phyloP scores from a whole-genome alignment of 2,329 filamentous ascomycete genomes.

The Alternaria novae-zelandiae region DNA sequence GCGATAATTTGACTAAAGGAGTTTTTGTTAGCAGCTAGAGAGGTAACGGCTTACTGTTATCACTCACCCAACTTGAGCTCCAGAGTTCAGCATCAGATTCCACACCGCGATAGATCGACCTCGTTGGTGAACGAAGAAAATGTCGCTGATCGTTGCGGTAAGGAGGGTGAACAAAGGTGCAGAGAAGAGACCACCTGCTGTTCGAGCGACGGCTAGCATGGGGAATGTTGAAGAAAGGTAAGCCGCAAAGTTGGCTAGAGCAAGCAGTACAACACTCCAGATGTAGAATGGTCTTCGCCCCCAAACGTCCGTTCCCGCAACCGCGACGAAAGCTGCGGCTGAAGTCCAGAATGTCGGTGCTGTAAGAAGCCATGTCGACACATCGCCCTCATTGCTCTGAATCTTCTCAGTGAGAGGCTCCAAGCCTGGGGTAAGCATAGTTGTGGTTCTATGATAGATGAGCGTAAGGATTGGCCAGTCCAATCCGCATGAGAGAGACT shows the following conservation, averaged over 20 bases:
- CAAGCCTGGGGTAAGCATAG: slow-evolving; percentile 19
- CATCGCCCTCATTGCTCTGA: slow-evolving; percentile 15
- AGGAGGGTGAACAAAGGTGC: slow-evolving; percentile 18
- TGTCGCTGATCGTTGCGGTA: slow-evolving; percentile 19
- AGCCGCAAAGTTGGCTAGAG: slow-evolving; percentile 12
- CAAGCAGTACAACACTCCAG: slow-evolving; percentile 13
- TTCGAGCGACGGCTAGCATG: slow-evolving; percentile 13
- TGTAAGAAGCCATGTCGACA: slow-evolving; percentile 18
- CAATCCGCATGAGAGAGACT: neutral
- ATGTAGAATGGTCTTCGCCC: slow-evolving; percentile 17
- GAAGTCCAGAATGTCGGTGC: slow-evolving; percentile 22
- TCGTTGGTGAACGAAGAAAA: slow-evolving; percentile 20
- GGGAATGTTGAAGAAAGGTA: slow-evolving; percentile 14
- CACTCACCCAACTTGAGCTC: slow-evolving; percentile 18
- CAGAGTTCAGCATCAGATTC: slow-evolving; percentile 18
- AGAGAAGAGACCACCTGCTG: slow-evolving; percentile 15
- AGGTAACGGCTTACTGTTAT: neutral
- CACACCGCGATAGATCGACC: slow-evolving; percentile 19
- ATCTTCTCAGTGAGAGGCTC: slow-evolving; percentile 10
- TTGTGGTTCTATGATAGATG: slow-evolving; percentile 5
- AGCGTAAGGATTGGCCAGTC: neutral
- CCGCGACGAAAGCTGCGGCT: slow-evolving; percentile 15
- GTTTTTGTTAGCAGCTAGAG: neutral
- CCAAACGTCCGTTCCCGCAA: slow-evolving; percentile 17
- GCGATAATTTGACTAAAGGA: slow-evolving; percentile 2